Evolutionary conservation across 768 basidiomycete genomes (phyloP), one percentile per base, ranked within the genome.

Genomic region (Pisolithus microcarpus): DNA sequence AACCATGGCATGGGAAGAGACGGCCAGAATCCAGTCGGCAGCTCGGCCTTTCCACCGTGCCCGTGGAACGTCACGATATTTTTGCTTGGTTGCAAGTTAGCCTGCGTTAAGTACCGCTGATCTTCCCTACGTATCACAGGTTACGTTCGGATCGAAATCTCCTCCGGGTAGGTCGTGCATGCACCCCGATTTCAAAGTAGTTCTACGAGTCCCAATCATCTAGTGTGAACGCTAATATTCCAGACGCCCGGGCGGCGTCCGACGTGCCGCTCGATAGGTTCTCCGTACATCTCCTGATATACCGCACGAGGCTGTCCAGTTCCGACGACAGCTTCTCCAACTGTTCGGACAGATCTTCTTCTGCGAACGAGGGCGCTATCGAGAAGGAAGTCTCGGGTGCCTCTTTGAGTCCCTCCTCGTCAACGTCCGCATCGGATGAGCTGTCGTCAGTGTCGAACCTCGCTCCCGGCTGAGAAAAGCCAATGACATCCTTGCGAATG

Each of bases 151-250:
- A 34, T 34, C 13, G 34, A 34, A 15, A 34, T 15, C 34, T 34
- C 13, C 34, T 34, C 5, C 34, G 11, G 34, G 15, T 9, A 15
- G 11, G 34, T 34, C 13, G 13, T 15, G 34, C 13, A 15, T 30
- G 3, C 34, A 34, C 13, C 34, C 13, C 11, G 13, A 34, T 11
- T 34, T 5, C 34, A 15, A 34, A 11, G 9, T 24, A 24, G 9
- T 26, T 19, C 54, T 47, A 66, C 16, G 51, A 67, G 65, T 87
- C 86, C 87, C 87, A 91, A 61, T 88, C 87, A 48, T 90, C 85
- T 52, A 91, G 69, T 38, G 78, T 72, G 63, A 91, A 91, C 9
- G 86, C 84, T 46, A 91, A 69, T 30, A 87, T 74, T 1, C 79
- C 83, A 61, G 87, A 90, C 1, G 82, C 72, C 26, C 81, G 64